Conservation (phyloP, 2,329 filamentous ascomycete species). For the Colletotrichum sidae region DNA sequence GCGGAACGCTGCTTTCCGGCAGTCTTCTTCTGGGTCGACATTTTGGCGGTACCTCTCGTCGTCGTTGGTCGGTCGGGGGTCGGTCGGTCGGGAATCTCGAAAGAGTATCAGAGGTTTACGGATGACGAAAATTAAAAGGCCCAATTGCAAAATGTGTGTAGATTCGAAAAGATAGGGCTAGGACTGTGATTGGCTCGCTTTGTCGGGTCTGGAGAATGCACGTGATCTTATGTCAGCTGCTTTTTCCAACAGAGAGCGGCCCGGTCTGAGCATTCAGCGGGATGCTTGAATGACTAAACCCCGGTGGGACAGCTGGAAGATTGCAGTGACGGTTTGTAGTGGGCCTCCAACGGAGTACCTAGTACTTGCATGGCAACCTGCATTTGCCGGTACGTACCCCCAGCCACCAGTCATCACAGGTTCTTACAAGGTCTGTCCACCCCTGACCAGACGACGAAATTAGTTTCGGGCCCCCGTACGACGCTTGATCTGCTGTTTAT, state of each 20-base stretch:
- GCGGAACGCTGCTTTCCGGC: conserved; percentile 86
- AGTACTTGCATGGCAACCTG: too few species aligned
- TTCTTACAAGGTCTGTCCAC: neutral
- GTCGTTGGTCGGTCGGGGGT: conserved; percentile 33
- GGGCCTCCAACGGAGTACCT: neutral
- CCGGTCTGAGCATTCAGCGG: too few species aligned
- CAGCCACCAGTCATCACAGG: neutral
- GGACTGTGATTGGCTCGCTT: conserved; percentile 23
- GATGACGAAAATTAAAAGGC: conserved; percentile 16
- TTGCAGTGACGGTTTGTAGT: neutral
- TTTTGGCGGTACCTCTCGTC: conserved; percentile 54
- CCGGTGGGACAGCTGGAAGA: conserved; percentile 1
- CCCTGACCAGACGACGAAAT: conserved; percentile 38
- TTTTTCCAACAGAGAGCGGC: too few species aligned
- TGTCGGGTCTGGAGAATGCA: neutral
- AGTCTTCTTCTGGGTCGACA: conserved; percentile 74
- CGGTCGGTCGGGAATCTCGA: conserved; percentile 29
- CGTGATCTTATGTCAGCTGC: conserved; percentile 15
- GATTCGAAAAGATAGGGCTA: conserved; percentile 33
- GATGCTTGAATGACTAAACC: too few species aligned
- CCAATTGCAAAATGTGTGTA: conserved; percentile 36
- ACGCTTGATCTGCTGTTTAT: conserved; percentile 35
- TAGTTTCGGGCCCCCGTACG: conserved; percentile 27
- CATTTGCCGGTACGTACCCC: too few species aligned
- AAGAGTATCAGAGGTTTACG: conserved; percentile 37